Base-by-base conservation (phyloP, 2,329 filamentous ascomycete species). In the Grosmannia clavigera region DNA sequence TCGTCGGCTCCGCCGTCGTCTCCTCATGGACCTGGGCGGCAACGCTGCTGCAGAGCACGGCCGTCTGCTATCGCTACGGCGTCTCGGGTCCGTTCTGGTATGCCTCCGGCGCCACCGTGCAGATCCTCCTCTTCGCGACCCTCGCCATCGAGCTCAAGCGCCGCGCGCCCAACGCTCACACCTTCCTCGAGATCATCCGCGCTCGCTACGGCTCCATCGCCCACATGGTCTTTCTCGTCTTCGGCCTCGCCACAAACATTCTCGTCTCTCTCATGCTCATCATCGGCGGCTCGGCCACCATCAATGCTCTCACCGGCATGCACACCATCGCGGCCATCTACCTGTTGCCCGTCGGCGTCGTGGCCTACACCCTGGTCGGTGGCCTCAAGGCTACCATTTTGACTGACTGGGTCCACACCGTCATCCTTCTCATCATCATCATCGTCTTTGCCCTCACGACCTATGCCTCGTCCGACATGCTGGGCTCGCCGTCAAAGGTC, bases 21-120 rank as follows among this genome's bases (percentile, higher is more conserved):
- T 92, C 87, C 19, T 91, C 87, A 5, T 96, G 92, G 91, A 95
- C 91, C 0, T 95, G 90, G 90, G 90, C 90, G 0, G 90, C 89
- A 27, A 94, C 89, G 0, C 76, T 92, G 1, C 78, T 94, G 2
- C 89, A 94, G 68, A 88, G 83, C 1, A 86, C 88, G 0, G 82
- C 85, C n/a, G 87, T 95, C 22, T 89, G 88, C 63, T 95, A 95
- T 71, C 78, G 83, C 63, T 92, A 92, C 68, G 88, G 85, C 14
- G 79, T 88, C 48, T 79, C 81, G 0, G 84, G 82, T 16, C 75
- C 75, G 11, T 79, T 80, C 54, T 83, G 79, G 80, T 86, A 86
- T 67, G 82, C 81, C 1, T 80, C 77, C 1, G 82, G 86, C n/a
- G 90, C 89, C 12, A 91, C 87, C 0, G 88, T 94, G 6, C 90